Conservation (phyloP, 1,284 basidiomycete species). For the Kalmanozyma brasiliensis region DNA sequence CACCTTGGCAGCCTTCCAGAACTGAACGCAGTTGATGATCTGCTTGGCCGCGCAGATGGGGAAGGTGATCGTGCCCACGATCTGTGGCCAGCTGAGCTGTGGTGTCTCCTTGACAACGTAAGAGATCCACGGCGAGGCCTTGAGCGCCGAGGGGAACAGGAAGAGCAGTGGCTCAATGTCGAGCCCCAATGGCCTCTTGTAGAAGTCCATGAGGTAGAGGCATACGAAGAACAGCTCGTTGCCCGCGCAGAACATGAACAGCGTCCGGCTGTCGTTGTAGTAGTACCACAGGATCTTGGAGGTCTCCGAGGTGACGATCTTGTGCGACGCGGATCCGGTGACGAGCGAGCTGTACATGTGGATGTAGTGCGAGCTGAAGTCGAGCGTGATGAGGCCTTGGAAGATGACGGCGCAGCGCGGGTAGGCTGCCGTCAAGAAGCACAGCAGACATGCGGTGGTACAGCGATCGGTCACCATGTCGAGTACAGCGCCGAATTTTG, state of each 20-base stretch:
- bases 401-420: constrained; percentile 84
- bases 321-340: constrained; percentile 92
- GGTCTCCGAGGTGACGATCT: constrained; percentile 87
- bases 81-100: constrained; percentile 81
- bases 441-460: constrained; percentile 92
- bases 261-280: constrained; percentile 87
- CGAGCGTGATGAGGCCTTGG: constrained; percentile 94
- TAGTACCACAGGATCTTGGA: constrained; percentile 91
- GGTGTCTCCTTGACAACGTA: constrained; percentile 64
- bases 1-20: constrained; percentile 98
- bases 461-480: constrained; percentile 99
- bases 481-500: constrained; percentile 95
- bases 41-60: constrained; percentile 88
- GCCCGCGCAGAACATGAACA: constrained; percentile 94
- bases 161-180: constrained; percentile 48
- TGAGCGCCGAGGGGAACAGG: constrained; percentile 37
- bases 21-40: constrained; percentile 92
- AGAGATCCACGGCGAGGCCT: constrained; percentile 33
- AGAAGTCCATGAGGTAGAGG: constrained; percentile 93
- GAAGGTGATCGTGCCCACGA: constrained; percentile 76
- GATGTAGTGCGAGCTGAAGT: constrained; percentile 99
- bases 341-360: constrained; percentile 99
- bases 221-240: constrained; percentile 98
- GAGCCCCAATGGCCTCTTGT: constrained; percentile 67
- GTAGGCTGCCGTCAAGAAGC: constrained; percentile 91